phyloP scores from a whole-genome alignment of 2,329 filamentous ascomycete genomes.

The Diaporthe capsici region DNA sequence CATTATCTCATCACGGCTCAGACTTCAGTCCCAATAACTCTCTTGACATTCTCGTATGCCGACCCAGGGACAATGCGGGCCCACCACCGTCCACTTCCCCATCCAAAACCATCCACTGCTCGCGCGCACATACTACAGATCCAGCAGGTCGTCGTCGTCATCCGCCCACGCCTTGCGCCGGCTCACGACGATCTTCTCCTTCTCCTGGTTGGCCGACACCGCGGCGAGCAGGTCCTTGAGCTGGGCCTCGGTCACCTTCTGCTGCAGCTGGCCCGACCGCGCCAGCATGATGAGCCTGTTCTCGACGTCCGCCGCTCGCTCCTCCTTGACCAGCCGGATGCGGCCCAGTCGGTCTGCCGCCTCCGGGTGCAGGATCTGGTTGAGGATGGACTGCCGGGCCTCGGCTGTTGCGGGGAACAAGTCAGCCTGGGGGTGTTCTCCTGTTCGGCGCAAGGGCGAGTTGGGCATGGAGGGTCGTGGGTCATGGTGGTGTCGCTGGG shows the following conservation, averaged over 20 bases:
- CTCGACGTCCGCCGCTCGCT: constrained; percentile 90
- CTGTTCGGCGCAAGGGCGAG: no score
- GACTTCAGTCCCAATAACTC: constrained; percentile 15
- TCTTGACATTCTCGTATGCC: background rate
- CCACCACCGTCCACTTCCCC: background rate
- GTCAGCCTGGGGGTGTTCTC: background rate
- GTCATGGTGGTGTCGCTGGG: background rate
- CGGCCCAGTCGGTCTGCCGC: constrained; percentile 93
- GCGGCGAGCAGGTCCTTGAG: constrained; percentile 92
- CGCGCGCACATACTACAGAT: constrained; percentile 60
- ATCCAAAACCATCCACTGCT: background rate
- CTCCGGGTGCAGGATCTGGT: constrained; percentile 94
- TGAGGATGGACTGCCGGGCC: constrained; percentile 82
- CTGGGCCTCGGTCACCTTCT: constrained; percentile 92
- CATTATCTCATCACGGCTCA: constrained; percentile 37
- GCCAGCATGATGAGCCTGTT: constrained; percentile 94
- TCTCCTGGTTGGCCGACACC: constrained; percentile 82
- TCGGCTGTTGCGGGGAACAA: constrained; percentile 63
- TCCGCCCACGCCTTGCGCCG: constrained; percentile 88
- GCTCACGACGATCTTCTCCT: constrained; percentile 88
- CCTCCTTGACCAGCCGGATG: constrained; percentile 95
- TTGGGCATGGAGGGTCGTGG: no score
- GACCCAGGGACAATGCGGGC: background rate
- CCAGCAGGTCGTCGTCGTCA: constrained; percentile 83
- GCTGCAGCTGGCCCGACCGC: constrained; percentile 85